These are phyloP conservation scores for Boletales sp. DNA, from an alignment of 768 basidiomycete species.

Conservation along the genomic window DNA sequence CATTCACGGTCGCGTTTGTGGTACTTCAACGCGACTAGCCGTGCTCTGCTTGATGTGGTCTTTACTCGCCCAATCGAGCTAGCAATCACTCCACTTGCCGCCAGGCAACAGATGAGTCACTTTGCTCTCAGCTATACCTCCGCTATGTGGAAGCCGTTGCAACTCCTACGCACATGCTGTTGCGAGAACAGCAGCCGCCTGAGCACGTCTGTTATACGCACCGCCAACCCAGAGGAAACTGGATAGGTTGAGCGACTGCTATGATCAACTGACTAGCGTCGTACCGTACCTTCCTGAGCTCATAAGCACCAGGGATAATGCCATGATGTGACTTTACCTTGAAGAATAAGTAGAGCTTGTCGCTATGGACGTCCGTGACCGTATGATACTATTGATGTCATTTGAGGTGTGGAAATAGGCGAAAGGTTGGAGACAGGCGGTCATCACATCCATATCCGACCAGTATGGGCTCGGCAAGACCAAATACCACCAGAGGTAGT, in stretches of 20 bases:
- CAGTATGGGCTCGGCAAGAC: slow-evolving; percentile 34
- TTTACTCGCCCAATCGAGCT: slow-evolving; percentile 13
- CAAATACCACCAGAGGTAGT: slow-evolving; percentile 25
- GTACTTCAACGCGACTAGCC: slow-evolving; percentile 8
- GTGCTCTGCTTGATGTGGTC: background rate
- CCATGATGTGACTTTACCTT: too few species aligned
- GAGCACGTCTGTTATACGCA: background rate
- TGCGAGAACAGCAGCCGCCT: slow-evolving; percentile 7
- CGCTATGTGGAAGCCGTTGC: slow-evolving; percentile 21
- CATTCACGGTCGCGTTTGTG: slow-evolving; percentile 12
- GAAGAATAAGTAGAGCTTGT: slow-evolving; percentile 30
- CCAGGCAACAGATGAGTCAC: slow-evolving; percentile 54
- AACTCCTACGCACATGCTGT: slow-evolving; percentile 15
- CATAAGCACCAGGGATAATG: background rate
- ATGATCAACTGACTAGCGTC: background rate
- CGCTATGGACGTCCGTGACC: slow-evolving; percentile 34
- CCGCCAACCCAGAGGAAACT: slow-evolving; percentile 18
- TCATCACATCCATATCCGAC: slow-evolving; percentile 43
- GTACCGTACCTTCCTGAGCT: slow-evolving; percentile 13
- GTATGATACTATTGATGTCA: slow-evolving; percentile 37
- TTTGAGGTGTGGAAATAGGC: slow-evolving; percentile 7
- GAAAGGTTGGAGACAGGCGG: background rate
- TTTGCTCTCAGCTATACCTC: slow-evolving; percentile 50
- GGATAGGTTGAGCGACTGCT: background rate
- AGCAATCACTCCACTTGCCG: slow-evolving; percentile 40